A percentile compares a stretch with the other conserved stretches of the same genome.
Conservation (phyloP, 768 basidiomycete species). For the Rhodosporidiobolus odoratus region DNA sequence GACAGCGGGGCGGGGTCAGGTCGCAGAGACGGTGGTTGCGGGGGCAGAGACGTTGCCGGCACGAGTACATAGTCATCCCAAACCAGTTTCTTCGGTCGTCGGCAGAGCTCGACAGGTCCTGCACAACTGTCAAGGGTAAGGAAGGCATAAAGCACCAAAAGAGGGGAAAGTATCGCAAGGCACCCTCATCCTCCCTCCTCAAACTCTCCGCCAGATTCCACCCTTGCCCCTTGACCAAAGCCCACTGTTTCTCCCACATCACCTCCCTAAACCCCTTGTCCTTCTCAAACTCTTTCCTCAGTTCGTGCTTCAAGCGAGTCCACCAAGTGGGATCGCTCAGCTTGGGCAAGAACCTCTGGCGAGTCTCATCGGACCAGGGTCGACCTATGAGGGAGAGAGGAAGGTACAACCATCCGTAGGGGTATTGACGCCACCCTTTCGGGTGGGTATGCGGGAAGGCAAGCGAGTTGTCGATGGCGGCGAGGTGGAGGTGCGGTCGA, state of each 20-base stretch:
- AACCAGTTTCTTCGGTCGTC: conserved; percentile 71
- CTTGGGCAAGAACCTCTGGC: conserved; percentile 73
- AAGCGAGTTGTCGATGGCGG: conserved; percentile 87
- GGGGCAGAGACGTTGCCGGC: too few relatives aligned
- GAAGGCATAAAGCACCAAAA: background rate
- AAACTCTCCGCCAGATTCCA: conserved; percentile 80
- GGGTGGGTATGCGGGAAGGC: conserved; percentile 90
- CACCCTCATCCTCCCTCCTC: conserved; percentile 23
- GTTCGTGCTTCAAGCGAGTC: conserved; percentile 74
- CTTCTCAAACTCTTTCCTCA: conserved; percentile 69
- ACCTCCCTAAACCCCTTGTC: conserved; percentile 57
- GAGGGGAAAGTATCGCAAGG: background rate
- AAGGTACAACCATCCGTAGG: conserved; percentile 52
- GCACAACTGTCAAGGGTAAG: background rate
- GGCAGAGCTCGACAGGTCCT: conserved; percentile 86
- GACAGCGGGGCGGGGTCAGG: too few relatives aligned
- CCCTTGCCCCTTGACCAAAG: conserved; percentile 90
- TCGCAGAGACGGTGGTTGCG: too few relatives aligned
- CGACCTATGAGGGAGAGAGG: conserved; percentile 42
- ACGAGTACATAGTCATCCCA: conserved; percentile 71
- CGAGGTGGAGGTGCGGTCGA: conserved; percentile 78
- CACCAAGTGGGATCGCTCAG: conserved; percentile 82
- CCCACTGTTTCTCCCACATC: conserved; percentile 63
- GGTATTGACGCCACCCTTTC: conserved; percentile 67
- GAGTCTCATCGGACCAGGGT: conserved; percentile 76